Base-by-base conservation (phyloP, 108 stramenopile species). In the Pseudonitzschia delicatissima region DNA sequence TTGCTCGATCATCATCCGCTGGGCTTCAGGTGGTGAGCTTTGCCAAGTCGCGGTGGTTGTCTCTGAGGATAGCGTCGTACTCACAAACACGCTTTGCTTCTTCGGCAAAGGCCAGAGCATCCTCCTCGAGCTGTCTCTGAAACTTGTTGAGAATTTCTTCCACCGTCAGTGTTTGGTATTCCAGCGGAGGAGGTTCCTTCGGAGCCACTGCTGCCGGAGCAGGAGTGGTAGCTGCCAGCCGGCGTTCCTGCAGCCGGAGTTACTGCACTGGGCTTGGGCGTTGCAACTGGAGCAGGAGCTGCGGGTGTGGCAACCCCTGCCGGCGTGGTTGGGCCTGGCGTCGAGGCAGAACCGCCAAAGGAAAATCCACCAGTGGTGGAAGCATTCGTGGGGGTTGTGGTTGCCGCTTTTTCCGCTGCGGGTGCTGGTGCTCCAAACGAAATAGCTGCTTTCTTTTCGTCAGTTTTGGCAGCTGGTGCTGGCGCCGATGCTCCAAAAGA, bases 81-180 rank as follows among this genome's bases (percentile, higher is more conserved):
- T 87, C 77, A 32, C 86, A 80, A 20, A 92, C 83, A 35, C 91
- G 87, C 34, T 79, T 82, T n/a, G 91, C 91, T 73, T 92, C 82
- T 15, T 76, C 71, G 15, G 81, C 50, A 64, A 83, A 92, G 15
- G 76, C 57, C 40, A 86, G 51, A 6, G 91, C 67, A 69, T 88
- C 87, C 29, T 80, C 65, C 71, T 89, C 87, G 21, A 92, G 77
- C 68, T 92, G 86, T 32, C 79, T 68, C 71, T 87, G 86, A 65
- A 88, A 89, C 8, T 73, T 68, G 64, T 92, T 92, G 62, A 92
- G 28, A 31, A 87, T 89, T 78, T 92, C 82, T 75, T 92, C 87
- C n/a, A 92, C 79, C 35, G 91, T 86, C 18, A 89, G 63, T 13
- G 87, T 80, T 65, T 92, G 91, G 60, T 92, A 91, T 61, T 87